Conservation (phyloP, 2,329 filamentous ascomycete species). For the Drechslera avenae region DNA sequence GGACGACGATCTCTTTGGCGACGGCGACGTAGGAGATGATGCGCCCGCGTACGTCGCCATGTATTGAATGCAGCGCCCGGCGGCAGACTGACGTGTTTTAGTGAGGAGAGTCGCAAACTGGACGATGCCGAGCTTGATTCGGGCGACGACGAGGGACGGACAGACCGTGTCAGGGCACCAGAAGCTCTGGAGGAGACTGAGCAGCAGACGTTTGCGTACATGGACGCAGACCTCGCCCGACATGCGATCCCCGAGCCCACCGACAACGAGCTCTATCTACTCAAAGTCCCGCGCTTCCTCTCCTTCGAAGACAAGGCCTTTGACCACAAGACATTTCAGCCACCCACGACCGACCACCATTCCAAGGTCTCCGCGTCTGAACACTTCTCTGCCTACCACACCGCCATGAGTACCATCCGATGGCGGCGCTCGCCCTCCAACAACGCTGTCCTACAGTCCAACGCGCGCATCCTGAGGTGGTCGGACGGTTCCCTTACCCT, state of each 20-base stretch:
- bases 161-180: constrained; percentile 61
- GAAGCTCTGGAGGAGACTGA: constrained; percentile 57
- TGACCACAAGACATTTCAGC: constrained; percentile 68
- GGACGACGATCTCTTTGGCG: constrained; percentile 55
- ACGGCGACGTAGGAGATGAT: constrained; percentile 41
- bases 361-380: constrained; percentile 52
- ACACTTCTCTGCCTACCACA: constrained; percentile 65
- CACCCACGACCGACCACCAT: constrained; percentile 64
- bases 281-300: constrained; percentile 75
- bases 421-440: constrained; percentile 71
- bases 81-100: constrained; percentile 26
- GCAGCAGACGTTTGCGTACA: constrained; percentile 62
- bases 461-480: constrained; percentile 76
- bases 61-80: constrained; percentile 40
- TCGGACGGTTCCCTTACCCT: constrained; percentile 79
- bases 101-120: constrained; percentile 53
- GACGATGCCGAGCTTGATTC: constrained; percentile 69
- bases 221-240: constrained; percentile 68
- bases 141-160: constrained; percentile 65
- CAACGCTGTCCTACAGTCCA: constrained; percentile 71
- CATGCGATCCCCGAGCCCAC: constrained; percentile 73
- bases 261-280: constrained; percentile 72
- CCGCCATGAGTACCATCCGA: constrained; percentile 70
- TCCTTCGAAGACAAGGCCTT: constrained; percentile 71
- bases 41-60: constrained; percentile 34